Base-by-base conservation (phyloP, 2,329 filamentous ascomycete species). In the Apiospora arundinis region DNA sequence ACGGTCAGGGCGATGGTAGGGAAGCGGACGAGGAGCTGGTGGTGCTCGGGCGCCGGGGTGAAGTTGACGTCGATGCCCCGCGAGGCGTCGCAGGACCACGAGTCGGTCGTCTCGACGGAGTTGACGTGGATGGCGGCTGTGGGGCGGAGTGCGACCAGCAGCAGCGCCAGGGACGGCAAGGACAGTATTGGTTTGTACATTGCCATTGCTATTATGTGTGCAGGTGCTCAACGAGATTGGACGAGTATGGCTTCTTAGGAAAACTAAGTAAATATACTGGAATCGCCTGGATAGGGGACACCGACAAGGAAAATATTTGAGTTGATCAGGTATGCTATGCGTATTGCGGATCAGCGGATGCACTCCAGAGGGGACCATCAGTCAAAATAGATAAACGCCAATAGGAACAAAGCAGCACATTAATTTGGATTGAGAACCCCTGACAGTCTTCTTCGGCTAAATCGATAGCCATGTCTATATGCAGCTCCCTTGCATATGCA, bases 1-100 rank as follows among this genome's bases (percentile, higher is more conserved):
- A 98, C 93, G 8, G 95, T 97, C 48, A 52, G n/a, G 23, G n/a
- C 5, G n/a, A 52, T 52, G 23, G 70, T 70, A 2, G 73, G 74
- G 60, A 74, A 75, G 32, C 46, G 70, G 25, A 73, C 73, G 37
- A 60, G 72, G 52, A 75, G 72, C 60, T 68, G 71, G 4, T 73
- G 65, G 32, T 71, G 60, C 63, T 72, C 23, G 23, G 49, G 49
- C 11, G 49, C 71, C 1, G 63, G 25, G 4, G 72, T 32, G 70
- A 75, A 75, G 45, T 67, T 67, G 67, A 74, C 56, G 11, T 75
- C 73, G 70, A 75, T 45, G 7, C 74, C 74, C 28, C 70, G 70
- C 46, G 74, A 69, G 2, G 73, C 70, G 40, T 74, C 71, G 70
- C 73, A 75, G 45, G 52, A 8, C 49, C 49, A 56, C 12, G 25